phyloP scores from a whole-genome alignment of 306 rosid genomes.

The Adenanthera pavonina region DNA sequence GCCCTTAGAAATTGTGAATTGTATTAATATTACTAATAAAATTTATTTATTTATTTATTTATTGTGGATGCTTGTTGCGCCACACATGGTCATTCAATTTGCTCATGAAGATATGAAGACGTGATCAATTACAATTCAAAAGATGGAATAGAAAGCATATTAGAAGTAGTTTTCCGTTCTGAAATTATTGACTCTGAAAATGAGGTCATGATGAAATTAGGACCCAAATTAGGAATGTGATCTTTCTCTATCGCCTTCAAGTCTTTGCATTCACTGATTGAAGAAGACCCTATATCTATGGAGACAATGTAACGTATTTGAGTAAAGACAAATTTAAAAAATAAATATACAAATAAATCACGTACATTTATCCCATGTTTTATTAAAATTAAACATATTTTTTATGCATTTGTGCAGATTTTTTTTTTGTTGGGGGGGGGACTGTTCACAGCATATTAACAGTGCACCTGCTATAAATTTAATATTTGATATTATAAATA shows the following conservation, averaged over 20 bases:
- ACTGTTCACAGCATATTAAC: too few relatives aligned
- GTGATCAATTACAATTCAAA: slow-evolving; percentile 1
- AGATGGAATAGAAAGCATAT: slow-evolving; percentile 4
- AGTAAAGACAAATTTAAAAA: background rate
- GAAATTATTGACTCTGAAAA: slow-evolving; percentile 29
- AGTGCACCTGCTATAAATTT: too few relatives aligned
- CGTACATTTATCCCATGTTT: too few relatives aligned
- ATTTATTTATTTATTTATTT: too few relatives aligned
- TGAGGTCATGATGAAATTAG: slow-evolving; percentile 35
- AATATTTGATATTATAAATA: too few relatives aligned
- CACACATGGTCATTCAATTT: background rate
- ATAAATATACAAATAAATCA: too few relatives aligned
- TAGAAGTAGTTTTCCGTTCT: background rate
- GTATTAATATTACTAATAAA: too few relatives aligned
- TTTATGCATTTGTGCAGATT: too few relatives aligned
- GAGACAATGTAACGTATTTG: background rate
- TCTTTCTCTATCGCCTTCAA: slow-evolving; percentile 19
- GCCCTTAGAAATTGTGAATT: too few relatives aligned
- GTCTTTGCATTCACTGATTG: slow-evolving; percentile 10
- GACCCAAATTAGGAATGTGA: slow-evolving; percentile 13
- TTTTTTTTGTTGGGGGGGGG: too few relatives aligned
- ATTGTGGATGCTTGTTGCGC: background rate
- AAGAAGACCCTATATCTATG: background rate
- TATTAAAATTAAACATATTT: too few relatives aligned
- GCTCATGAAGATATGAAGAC: background rate